A percentile compares a stretch with the other conserved stretches of the same genome.
Conservation (phyloP, 768 basidiomycete species). For the Serendipita sp. region DNA sequence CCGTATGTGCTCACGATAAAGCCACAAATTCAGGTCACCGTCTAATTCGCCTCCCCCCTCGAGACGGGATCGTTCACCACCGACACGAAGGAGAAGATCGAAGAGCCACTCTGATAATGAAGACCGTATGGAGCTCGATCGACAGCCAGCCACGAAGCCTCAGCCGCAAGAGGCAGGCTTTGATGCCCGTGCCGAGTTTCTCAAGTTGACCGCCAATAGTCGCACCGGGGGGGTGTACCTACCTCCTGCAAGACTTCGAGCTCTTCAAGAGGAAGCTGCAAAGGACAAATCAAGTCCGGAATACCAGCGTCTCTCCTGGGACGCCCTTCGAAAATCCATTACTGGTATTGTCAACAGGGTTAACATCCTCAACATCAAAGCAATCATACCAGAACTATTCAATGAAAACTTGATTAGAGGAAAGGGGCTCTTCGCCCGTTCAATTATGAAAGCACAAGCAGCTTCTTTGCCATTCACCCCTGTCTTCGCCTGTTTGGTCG, state of each 20-base stretch:
- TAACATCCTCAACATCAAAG: conserved; percentile 91
- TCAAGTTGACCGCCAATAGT: conserved; percentile 56
- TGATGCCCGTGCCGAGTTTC: conserved; percentile 75
- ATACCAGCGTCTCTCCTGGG: conserved; percentile 94
- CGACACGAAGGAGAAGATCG: not conserved
- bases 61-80: not conserved
- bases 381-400: conserved; percentile 80
- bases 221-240: conserved; percentile 92
- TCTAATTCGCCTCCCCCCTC: not conserved
- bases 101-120: not conserved
- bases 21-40: not conserved
- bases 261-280: conserved; percentile 70
- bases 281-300: conserved; percentile 72
- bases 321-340: conserved; percentile 90
- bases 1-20: not conserved
- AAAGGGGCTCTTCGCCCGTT: conserved; percentile 79
- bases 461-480: conserved; percentile 96
- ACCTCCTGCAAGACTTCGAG: conserved; percentile 83
- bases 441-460: conserved; percentile 95
- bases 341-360: conserved; percentile 99
- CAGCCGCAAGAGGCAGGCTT: conserved; percentile 19
- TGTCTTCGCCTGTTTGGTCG: conserved; percentile 84
- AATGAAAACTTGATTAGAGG: conserved; percentile 88
- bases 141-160: not conserved
- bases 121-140: not conserved